Evolutionary conservation across 2,329 filamentous ascomycete genomes (phyloP).

Genomic region (Sarocladium kiliense): DNA sequence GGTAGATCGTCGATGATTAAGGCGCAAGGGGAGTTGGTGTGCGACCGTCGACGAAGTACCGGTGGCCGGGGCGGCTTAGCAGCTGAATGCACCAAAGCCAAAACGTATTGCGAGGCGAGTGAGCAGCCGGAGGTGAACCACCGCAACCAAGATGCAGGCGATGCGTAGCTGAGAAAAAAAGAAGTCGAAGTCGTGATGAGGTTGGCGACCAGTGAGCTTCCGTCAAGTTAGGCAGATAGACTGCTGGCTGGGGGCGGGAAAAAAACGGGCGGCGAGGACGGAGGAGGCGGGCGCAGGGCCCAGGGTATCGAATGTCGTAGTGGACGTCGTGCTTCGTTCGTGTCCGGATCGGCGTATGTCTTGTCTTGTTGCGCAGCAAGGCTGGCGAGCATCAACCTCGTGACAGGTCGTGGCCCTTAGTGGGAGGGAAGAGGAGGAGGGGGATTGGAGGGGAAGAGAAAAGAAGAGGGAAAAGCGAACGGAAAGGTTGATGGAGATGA

Average conservation of each 20-base stretch:
- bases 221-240: neutral
- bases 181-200: neutral
- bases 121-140: neutral
- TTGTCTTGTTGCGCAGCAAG: neutral
- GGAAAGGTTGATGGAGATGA: conserved; percentile 4
- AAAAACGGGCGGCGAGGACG: conserved; percentile 9
- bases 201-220: neutral
- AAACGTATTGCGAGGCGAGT: neutral
- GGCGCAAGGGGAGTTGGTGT: neutral
- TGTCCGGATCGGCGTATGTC: neutral
- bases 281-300: conserved; percentile 7
- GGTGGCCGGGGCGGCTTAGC: neutral
- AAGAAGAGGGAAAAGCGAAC: conserved; percentile 5
- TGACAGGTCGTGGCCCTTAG: neutral
- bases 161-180: neutral
- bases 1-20: conserved; percentile 7
- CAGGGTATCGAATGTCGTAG: conserved; percentile 8
- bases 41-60: conserved; percentile 4
- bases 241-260: conserved; percentile 5
- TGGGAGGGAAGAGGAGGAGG: neutral
- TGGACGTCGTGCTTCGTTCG: conserved; percentile 6
- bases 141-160: neutral
- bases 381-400: neutral
- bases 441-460: neutral
- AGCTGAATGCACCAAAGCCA: neutral